Base-by-base conservation (phyloP, 208 protist species). In the Wallacemonas sp. region DNA sequence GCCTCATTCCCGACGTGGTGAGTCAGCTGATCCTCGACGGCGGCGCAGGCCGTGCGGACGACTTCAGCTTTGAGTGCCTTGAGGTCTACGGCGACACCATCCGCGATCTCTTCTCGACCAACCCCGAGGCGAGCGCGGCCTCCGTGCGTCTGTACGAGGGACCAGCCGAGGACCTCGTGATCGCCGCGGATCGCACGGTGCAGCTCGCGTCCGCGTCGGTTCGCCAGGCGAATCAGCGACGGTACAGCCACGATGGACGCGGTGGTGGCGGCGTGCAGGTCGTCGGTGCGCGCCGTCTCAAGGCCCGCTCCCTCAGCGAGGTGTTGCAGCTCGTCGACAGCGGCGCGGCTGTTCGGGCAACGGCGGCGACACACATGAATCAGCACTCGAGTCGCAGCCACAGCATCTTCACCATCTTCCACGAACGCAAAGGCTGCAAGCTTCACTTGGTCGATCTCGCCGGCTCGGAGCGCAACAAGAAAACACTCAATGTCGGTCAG, bases 1-100 rank as follows among this genome's bases (percentile, higher is more conserved):
- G 74, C 19, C 66, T 87, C 4, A 74, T 78, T 1, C 68, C 81
- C 8, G 83, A 94, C n/a, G 76, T 97, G 34, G 67, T 98, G 27
- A 70, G 80, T 1, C 79, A 95, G 52, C 76, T 98, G 23, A 76
- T 98, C 1, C 21, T 78, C 5, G 72, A 83, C 8, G 65, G 34
- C 12, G 64, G 97, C 41, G 73, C 73, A 36, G 71, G 78, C 39
- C 39, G 38, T 14, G 74, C 87, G 17, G 69, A 74, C 6, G 24
- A 54, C 4, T 65, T 98, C 34, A 76, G 65, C 47, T 87, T 93
- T 48, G 93, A 95, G 34, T 97, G 88, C 70, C 68, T 98, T 4
- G 94, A 98, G 69, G 95, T 98, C 26, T 98, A 98, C 74, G 95
- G 97, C 39, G 96, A 98, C 46, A 67, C 63, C n/a, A 68, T 98